Base-by-base conservation (phyloP, 129 eudicot genomes). In the Heracleum sosnowskyi region DNA sequence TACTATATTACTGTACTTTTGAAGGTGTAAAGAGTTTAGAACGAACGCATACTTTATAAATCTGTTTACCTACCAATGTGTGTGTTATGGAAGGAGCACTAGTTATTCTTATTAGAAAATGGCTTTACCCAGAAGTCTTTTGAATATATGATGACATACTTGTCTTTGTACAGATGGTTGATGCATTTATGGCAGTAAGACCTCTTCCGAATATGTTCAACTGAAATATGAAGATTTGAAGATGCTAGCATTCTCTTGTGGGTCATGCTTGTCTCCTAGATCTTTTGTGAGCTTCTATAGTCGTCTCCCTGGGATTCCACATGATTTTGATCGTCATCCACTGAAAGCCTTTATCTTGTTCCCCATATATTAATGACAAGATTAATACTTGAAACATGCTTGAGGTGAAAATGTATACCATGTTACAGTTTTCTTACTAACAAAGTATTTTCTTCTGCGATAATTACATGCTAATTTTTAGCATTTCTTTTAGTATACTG, bases 171-270 rank as follows among this genome's bases (percentile, higher is more conserved):
- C 92, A 93, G 98, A 91, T 90, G 97, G 98, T 93, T 44, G 98
- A 89, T 70, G 95, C 94, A 1, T 92, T 92, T 86, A 93, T 91
- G 98, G 98, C 98, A 0, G 92, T 93, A n/a, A 83, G 98, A 80
- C 97, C 97, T 22, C 91, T 93, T 73, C 98, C 97, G 20, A 83
- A 84, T 81, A 93, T 90, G 98, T 93, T 93, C 77, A 83, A 64
- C 83, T 91, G 76, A 91, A 71, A 36, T 8, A 0, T 29, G 28
- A 35, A 36, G 29, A 69, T 20, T 60, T 31, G 24, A 66, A 15
- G 13, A 66, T 66, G 33, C 72, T 33, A 4, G 72, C 72, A 4
- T 66, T 62, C 35, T 13, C 39, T 5, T 46, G 53, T 13, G 53
- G 17, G 15, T 46, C 53, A 46, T 46, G 53, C 4, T 46, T 46